Conservation (phyloP, 192 early-diverging fungal genomes). For the Linderina pennispora region DNA sequence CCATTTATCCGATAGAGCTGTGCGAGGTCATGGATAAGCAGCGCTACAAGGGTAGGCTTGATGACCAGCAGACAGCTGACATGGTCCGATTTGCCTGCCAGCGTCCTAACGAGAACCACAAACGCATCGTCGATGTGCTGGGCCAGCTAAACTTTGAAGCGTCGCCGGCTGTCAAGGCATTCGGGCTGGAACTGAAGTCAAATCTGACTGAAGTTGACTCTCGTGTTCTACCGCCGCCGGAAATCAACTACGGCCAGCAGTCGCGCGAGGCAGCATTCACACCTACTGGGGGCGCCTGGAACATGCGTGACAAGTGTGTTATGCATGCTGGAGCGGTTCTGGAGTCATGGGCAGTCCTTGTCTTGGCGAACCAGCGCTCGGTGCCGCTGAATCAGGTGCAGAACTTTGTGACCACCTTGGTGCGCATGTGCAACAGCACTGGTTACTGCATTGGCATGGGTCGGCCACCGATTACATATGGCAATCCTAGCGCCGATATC, state of each 20-base stretch:
- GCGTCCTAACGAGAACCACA: constrained; percentile 72
- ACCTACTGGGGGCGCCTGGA: constrained; percentile 79
- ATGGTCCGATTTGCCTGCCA: constrained; percentile 94
- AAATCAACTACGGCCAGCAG: constrained; percentile 54
- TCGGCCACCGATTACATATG: constrained; percentile 43
- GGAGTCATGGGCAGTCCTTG: constrained; percentile 75
- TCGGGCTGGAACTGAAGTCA: constrained; percentile 61
- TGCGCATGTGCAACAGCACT: constrained; percentile 63
- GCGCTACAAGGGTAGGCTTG: constrained; percentile 73
- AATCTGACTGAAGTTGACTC: constrained; percentile 67
- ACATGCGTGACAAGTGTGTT: constrained; percentile 76
- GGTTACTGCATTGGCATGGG: constrained; percentile 56
- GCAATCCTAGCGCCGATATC: constrained; percentile 58
- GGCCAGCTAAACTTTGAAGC: constrained; percentile 55
- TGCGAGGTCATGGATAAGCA: constrained; percentile 80
- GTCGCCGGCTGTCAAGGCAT: constrained; percentile 70
- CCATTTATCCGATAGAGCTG: constrained; percentile 84
- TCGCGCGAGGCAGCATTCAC: constrained; percentile 47
- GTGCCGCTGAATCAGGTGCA: constrained; percentile 51
- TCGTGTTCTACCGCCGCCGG: constrained; percentile 73
- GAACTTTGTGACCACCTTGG: constrained; percentile 68
- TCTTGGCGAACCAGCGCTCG: constrained; percentile 56
- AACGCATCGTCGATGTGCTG: constrained; percentile 70
- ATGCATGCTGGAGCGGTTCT: constrained; percentile 60
- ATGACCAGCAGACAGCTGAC: constrained; percentile 82